phyloP scores from a whole-genome alignment of 1,139 yeast species.

The Ashbya aceris region DNA sequence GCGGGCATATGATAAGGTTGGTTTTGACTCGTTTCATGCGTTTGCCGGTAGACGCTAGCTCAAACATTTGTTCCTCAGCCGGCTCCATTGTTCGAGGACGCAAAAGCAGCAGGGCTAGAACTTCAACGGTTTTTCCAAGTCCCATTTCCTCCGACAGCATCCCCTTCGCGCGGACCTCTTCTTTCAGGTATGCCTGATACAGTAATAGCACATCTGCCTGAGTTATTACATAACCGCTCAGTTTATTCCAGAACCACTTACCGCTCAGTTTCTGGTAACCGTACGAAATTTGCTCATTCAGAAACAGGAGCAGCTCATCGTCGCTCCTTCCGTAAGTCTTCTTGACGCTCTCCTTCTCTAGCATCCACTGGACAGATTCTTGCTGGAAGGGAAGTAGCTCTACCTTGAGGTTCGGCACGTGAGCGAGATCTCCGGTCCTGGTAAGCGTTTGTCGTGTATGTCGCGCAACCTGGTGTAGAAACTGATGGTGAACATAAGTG shows the following conservation, averaged over 20 bases:
- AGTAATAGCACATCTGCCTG: constrained; percentile 11
- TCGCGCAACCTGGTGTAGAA: constrained; percentile 16
- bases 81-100: constrained; percentile 36
- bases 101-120: constrained; percentile 52
- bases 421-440: neutral
- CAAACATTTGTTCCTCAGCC: neutral
- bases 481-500: constrained; percentile 17
- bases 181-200: constrained; percentile 7
- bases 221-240: constrained; percentile 23
- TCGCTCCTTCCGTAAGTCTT: neutral
- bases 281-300: constrained; percentile 22
- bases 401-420: constrained; percentile 4
- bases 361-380: constrained; percentile 28
- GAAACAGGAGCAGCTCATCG: constrained; percentile 11
- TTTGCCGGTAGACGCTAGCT: constrained; percentile 5
- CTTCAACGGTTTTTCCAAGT: constrained; percentile 84
- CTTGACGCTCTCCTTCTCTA: constrained; percentile 17
- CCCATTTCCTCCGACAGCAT: constrained; percentile 94
- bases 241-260: constrained; percentile 24
- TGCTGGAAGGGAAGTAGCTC: constrained; percentile 25
- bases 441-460: constrained; percentile 15
- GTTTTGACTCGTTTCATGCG: constrained; percentile 49
- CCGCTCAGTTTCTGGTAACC: constrained; percentile 19
- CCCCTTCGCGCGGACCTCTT: constrained; percentile 43
- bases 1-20: constrained; percentile 78